Evolutionary conservation across 768 basidiomycete species (phyloP), one percentile per base, ranked within the genome.

Genomic region (Kwoniella europaea): DNA sequence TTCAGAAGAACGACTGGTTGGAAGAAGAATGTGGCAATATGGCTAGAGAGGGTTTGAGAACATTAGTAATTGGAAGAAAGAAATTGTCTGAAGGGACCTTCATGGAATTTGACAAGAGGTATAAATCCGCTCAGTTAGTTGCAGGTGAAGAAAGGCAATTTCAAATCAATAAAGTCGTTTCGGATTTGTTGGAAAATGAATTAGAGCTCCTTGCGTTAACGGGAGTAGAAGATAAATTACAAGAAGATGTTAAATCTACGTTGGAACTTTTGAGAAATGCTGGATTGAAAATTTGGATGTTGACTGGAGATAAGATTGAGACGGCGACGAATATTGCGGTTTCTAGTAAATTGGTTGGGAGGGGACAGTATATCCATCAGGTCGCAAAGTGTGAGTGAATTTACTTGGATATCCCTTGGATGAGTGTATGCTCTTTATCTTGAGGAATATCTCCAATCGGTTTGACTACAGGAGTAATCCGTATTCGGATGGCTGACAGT

Each of bases 201-300:
- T 84, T 99, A 43, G 96, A 99, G 82, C 83, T 99, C 52, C 85
- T 98, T 7, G 96, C 96, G 2, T 84, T 98, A 74, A 99, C 97
- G 0, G 97, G 96, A n/a, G 97, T 99, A 7, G 97, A 99, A 82
- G 97, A 99, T 83, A 98, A 98, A 84, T 85, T 99, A 69, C 97
- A 99, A 79, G 97, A 98, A 71, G 95, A 96, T 24, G 96, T 99
- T 77, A 94, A 92, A 82, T 89, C 90, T 56, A 97, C 97, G 2
- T 85, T 99, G 68, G 97, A 98, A 84, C 80, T 98, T 63, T 83
- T 99, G 73, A 86, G 95, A 74, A 98, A 98, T 82, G 97, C 96
- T 0, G 96, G 96, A 4, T 90, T 99, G 84, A 97, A 92, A 87
- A 98, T 99, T 69, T 99, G 97, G 97, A 98, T 98, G 97, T 86